Conservation (phyloP, 2,329 filamentous ascomycete genomes). For the Cryphonectria carpinicola region DNA sequence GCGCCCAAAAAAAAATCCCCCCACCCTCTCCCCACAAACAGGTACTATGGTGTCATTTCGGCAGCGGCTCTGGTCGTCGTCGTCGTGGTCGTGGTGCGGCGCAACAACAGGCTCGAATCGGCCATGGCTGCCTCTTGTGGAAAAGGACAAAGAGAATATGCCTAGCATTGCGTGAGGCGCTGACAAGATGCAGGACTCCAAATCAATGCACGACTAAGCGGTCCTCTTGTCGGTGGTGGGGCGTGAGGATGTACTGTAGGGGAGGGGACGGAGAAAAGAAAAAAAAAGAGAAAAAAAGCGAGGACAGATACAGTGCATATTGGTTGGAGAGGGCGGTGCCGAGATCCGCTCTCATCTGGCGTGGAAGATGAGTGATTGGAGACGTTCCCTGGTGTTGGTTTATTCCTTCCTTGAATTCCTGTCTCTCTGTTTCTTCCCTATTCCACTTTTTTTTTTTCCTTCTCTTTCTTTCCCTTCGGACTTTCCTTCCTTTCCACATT, state of each 20-base stretch:
- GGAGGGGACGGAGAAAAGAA: not conserved
- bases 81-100: not conserved
- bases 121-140: not conserved
- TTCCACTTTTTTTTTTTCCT: not conserved
- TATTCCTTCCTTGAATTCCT: not conserved
- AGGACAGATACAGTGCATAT: slow-evolving; percentile 4
- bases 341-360: slow-evolving; percentile 5
- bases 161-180: not conserved
- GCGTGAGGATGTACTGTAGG: not conserved
- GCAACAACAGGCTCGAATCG: not conserved
- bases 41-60: not conserved
- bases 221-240: slow-evolving; percentile 1
- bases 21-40: not conserved
- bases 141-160: not conserved
- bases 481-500: not conserved
- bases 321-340: not conserved
- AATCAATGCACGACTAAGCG: slow-evolving; percentile 1
- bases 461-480: not conserved
- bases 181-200: not conserved
- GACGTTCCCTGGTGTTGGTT: not conserved
- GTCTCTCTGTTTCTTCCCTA: not conserved
- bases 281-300: not conserved
- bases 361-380: not conserved
- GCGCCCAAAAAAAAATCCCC: not conserved
- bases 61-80: not conserved